Conservation (phyloP, 2,329 filamentous ascomycete species). For the Diaporthe velutina region DNA sequence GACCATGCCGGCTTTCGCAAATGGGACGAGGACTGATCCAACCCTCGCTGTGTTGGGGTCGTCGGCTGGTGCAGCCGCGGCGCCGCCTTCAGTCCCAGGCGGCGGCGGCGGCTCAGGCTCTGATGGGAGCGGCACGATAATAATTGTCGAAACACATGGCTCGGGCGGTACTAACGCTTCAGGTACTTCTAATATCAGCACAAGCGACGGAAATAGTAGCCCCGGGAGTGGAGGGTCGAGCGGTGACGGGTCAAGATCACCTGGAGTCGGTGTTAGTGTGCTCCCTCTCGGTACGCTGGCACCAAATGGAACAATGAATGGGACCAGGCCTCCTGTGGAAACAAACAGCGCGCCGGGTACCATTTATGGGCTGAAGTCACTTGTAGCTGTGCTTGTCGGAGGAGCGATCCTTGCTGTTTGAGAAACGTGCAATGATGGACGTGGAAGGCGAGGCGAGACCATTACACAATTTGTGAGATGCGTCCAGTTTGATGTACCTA, state of each 20-base stretch:
- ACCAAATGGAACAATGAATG: slow-evolving; percentile 18
- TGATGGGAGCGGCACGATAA: neutral
- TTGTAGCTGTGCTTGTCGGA: neutral
- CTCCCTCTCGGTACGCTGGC: neutral
- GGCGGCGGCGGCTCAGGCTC: neutral
- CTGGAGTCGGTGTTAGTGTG: slow-evolving; percentile 9
- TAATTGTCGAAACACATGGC: slow-evolving; percentile 6
- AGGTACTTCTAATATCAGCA: neutral
- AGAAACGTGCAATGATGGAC: neutral
- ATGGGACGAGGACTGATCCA: slow-evolving; percentile 21
- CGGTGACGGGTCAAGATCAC: neutral
- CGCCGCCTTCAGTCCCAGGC: neutral
- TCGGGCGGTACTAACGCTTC: neutral
- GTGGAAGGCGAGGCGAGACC: too few relatives aligned
- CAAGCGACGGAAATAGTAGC: neutral
- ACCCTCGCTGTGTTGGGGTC: slow-evolving; percentile 22
- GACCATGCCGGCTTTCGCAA: slow-evolving; percentile 26
- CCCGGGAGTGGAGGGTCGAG: neutral
- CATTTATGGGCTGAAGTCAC: neutral
- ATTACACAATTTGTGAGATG: neutral
- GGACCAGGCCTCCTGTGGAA: neutral
- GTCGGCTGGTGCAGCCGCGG: neutral
- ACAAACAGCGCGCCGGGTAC: neutral
- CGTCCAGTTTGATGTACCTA: too few relatives aligned
- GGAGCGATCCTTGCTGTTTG: neutral